Percentiles rank a stretch among this genome's conserved stretches.
phyloP scores from a whole-genome alignment of 2,329 filamentous ascomycete genomes.

The Sphaerulina musiva region DNA sequence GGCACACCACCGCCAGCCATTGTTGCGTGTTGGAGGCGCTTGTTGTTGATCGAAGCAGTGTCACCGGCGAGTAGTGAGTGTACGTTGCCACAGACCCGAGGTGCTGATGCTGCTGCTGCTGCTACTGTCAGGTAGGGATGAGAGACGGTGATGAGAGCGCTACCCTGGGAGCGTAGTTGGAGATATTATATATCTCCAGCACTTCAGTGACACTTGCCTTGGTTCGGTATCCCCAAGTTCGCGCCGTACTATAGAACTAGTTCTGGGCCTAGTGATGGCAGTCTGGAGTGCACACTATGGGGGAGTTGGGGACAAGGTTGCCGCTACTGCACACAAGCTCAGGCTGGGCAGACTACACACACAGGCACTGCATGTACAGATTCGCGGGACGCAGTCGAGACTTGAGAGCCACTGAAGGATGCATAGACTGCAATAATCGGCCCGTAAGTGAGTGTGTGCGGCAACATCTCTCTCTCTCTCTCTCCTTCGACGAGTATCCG shows the following conservation, averaged over 20 bases:
- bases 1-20: constrained; percentile 41
- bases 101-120: constrained; percentile 8
- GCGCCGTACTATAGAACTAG: background rate
- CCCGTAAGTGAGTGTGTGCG: constrained; percentile 4
- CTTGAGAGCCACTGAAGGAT: constrained; percentile 3
- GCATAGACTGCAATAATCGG: constrained; percentile 12
- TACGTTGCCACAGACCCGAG: constrained; percentile 13
- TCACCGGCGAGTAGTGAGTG: background rate
- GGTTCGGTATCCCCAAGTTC: background rate
- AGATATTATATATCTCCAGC: constrained; percentile 18
- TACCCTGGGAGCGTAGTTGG: constrained; percentile 2
- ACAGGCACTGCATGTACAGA: background rate
- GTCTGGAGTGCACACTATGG: constrained; percentile 11
- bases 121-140: constrained; percentile 5
- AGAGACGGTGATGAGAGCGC: constrained; percentile 4
- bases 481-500: constrained; percentile 1
- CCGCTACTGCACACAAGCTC: constrained; percentile 14
- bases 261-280: constrained; percentile 3
- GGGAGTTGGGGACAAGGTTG: constrained; percentile 4
- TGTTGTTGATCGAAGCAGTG: constrained; percentile 1
- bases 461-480: no score
- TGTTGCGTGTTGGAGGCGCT: constrained; percentile 10
- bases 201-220: background rate
- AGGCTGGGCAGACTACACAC: constrained; percentile 7
- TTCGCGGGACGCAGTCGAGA: constrained; percentile 2